Evolutionary conservation across 2,329 filamentous ascomycete genomes (phyloP).

Genomic region (Uncinocarpus reesii): DNA sequence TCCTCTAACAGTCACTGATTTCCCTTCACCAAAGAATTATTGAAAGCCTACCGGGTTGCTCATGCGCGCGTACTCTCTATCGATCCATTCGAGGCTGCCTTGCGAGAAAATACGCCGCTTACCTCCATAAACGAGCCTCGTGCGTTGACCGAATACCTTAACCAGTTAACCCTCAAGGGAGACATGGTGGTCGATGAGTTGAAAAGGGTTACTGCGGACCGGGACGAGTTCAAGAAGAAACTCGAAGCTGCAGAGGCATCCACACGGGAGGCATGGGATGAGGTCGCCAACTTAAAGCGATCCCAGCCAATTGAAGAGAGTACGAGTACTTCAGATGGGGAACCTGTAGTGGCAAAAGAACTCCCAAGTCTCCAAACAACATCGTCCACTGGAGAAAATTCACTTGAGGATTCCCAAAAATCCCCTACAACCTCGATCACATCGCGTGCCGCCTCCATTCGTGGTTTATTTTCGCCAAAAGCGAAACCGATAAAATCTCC

Average conservation of each 20-base stretch:
- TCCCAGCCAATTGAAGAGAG: slow-evolving; percentile 18
- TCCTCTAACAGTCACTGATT: neutral
- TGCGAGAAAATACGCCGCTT: slow-evolving; percentile 86
- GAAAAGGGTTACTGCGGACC: slow-evolving; percentile 73
- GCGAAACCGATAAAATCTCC: slow-evolving; percentile 26
- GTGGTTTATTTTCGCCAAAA: slow-evolving; percentile 33
- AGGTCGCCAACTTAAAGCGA: slow-evolving; percentile 49
- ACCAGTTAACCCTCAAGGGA: slow-evolving; percentile 70
- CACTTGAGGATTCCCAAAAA: slow-evolving; percentile 20
- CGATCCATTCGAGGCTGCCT: slow-evolving; percentile 81
- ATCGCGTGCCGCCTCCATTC: slow-evolving; percentile 26
- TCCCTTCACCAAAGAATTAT: slow-evolving; percentile 51
- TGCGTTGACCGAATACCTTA: slow-evolving; percentile 79
- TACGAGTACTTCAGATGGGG: slow-evolving; percentile 17
- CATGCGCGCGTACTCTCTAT: slow-evolving; percentile 78
- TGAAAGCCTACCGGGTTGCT: slow-evolving; percentile 84
- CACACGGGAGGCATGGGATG: slow-evolving; percentile 51
- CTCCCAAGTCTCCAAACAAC: slow-evolving; percentile 28
- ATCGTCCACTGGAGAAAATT: slow-evolving; percentile 32
- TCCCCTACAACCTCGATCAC: slow-evolving; percentile 27
- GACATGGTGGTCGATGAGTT: slow-evolving; percentile 93
- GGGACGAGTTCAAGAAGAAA: slow-evolving; percentile 69
- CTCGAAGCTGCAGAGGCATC: slow-evolving; percentile 58
- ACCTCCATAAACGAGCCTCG: slow-evolving; percentile 78
- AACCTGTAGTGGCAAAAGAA: slow-evolving; percentile 27